A percentile compares a stretch with the other conserved stretches of the same genome.
These are phyloP conservation scores for Cercophora samala DNA, from an alignment of 495 filamentous ascomycete species.

Conservation along the genomic window DNA sequence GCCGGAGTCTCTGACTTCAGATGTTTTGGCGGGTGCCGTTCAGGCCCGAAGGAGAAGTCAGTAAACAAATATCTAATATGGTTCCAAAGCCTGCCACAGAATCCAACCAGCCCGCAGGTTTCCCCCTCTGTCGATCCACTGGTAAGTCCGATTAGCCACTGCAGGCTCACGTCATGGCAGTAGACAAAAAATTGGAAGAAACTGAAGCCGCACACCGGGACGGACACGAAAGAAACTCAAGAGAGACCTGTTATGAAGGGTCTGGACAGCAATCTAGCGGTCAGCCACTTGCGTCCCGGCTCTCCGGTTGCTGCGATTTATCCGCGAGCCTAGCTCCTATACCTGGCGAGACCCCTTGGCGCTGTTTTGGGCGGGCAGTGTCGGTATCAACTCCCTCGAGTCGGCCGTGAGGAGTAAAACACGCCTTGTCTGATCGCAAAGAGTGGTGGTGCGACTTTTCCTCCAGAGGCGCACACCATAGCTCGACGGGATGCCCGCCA, in stretches of 20 bases:
- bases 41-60: background rate
- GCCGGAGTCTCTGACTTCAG: background rate
- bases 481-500: background rate
- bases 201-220: background rate
- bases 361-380: background rate
- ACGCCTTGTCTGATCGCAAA: background rate
- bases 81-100: background rate
- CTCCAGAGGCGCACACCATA: background rate
- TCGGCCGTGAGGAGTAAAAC: background rate
- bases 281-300: slow-evolving; percentile 28
- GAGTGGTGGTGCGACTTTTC: background rate
- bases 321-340: slow-evolving; percentile 24
- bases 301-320: slow-evolving; percentile 30
- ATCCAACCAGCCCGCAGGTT: background rate
- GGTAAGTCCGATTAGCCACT: background rate
- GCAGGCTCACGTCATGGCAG: slow-evolving; percentile 12
- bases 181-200: slow-evolving; percentile 1
- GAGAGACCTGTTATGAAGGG: background rate
- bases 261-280: slow-evolving; percentile 22
- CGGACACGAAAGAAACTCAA: slow-evolving; percentile 9
- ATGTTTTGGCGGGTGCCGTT: background rate
- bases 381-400: too few species aligned
- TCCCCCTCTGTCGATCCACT: background rate
- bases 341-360: slow-evolving; percentile 16
- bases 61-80: background rate